phyloP scores from a whole-genome alignment of 169 alveolate species.

The Cyclospora cayetanensis region DNA sequence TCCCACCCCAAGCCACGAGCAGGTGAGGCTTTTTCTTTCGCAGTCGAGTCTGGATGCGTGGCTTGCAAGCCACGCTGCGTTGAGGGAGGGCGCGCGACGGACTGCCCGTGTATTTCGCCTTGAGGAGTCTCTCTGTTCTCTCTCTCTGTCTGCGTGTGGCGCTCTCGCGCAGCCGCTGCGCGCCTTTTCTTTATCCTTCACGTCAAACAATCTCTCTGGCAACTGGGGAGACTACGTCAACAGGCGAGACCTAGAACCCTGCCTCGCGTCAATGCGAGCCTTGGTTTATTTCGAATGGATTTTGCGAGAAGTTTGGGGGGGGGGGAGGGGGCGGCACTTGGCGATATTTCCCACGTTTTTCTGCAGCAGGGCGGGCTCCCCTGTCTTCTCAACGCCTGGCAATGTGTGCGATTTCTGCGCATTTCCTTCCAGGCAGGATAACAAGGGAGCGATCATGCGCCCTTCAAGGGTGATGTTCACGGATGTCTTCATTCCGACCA shows the following conservation, averaged over 20 bases:
- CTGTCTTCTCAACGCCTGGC: too few species aligned
- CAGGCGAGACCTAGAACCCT: conserved; percentile 53
- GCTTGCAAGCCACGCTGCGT: neutral
- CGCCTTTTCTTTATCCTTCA: conserved; percentile 87
- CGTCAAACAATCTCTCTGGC: conserved; percentile 89
- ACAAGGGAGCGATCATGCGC: conserved; percentile 85
- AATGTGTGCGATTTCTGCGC: neutral
- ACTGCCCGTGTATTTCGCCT: neutral
- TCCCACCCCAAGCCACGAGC: conserved; percentile 84
- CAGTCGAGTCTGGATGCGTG: neutral
- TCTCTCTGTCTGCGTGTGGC: neutral
- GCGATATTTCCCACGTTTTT: too few species aligned
- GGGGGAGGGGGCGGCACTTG: too few species aligned
- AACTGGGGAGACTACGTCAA: conserved; percentile 90
- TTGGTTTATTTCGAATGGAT: neutral
- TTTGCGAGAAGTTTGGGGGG: neutral
- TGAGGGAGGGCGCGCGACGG: neutral
- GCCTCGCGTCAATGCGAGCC: neutral
- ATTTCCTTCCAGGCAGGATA: conserved; percentile 82
- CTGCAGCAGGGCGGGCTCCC: too few species aligned
- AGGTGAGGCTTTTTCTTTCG: conserved; percentile 12
- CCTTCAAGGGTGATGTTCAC: conserved; percentile 89
- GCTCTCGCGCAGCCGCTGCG: conserved; percentile 80
- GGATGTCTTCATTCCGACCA: conserved; percentile 84
- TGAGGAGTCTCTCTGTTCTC: neutral